Conservation (phyloP, 805 yeast genomes). For the Candida ovalis region DNA sequence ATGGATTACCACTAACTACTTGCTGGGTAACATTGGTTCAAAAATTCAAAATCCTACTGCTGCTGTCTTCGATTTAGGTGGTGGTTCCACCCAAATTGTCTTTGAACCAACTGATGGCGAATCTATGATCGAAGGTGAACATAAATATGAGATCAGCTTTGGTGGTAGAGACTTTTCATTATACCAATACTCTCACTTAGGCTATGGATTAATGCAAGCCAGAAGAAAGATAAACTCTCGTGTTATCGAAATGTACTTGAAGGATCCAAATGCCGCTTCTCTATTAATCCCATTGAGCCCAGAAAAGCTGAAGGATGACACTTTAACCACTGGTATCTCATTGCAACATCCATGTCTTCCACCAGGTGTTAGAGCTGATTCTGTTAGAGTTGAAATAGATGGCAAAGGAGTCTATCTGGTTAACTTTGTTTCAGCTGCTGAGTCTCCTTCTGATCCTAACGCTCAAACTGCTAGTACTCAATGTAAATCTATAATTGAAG, state of each 20-base stretch:
- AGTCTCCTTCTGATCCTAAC: conserved; percentile 23
- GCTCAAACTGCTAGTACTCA: conserved; percentile 63
- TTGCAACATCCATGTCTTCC: conserved; percentile 84
- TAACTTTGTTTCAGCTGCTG: conserved; percentile 31
- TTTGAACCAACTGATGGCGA: conserved; percentile 80
- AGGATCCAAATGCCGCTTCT: conserved; percentile 18
- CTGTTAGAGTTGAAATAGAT: conserved; percentile 56
- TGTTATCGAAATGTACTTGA: conserved; percentile 39
- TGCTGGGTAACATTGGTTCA: conserved; percentile 91
- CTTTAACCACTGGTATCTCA: conserved; percentile 38
- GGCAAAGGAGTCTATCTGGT: conserved; percentile 31
- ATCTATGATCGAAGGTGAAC: conserved; percentile 75
- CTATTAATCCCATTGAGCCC: conserved; percentile 27
- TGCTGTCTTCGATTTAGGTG: conserved; percentile 97
- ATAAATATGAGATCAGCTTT: conserved; percentile 73
- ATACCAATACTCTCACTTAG: conserved; percentile 93
- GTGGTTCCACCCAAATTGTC: conserved; percentile 98
- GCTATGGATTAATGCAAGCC: conserved; percentile 94
- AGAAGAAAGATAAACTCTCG: conserved; percentile 72
- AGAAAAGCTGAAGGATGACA: conserved; percentile 36
- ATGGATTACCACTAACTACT: conserved; percentile 94
- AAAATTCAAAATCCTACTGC: conserved; percentile 77
- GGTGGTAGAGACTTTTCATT: conserved; percentile 77
- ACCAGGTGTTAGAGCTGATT: conserved; percentile 60
- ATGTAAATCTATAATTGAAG: conserved; percentile 83